phyloP scores from a whole-genome alignment of 257 asterid species.

The Capsicum chinense region DNA sequence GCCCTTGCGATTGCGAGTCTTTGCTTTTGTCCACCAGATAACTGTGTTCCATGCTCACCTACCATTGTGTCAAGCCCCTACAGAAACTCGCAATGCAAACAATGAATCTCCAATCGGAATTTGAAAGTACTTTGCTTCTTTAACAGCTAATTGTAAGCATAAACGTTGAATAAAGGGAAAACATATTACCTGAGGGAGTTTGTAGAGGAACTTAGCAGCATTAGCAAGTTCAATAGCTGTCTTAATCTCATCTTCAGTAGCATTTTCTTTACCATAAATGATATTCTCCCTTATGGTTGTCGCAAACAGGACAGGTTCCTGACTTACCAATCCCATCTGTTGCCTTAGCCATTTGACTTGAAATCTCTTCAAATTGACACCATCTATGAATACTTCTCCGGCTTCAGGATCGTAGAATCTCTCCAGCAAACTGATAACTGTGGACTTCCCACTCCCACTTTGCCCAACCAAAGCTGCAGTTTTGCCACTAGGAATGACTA shows the following conservation, averaged over 20 bases:
- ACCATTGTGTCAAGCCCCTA: slow-evolving; percentile 87
- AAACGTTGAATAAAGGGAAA: not conserved
- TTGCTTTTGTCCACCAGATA: slow-evolving; percentile 91
- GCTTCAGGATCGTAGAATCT: slow-evolving; percentile 75
- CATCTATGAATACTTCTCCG: slow-evolving; percentile 67
- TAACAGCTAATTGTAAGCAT: not conserved
- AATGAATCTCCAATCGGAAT: not conserved
- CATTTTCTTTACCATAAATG: slow-evolving; percentile 64
- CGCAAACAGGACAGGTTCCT: slow-evolving; percentile 71
- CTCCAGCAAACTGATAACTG: slow-evolving; percentile 71
- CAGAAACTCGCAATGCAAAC: not conserved
- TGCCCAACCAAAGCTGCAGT: slow-evolving; percentile 77
- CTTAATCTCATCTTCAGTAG: slow-evolving; percentile 67
- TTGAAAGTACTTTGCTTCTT: not conserved
- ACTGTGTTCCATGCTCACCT: slow-evolving; percentile 83
- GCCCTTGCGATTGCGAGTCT: slow-evolving; percentile 85
- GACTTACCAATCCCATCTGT: slow-evolving; percentile 76
- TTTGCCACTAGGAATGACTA: slow-evolving; percentile 54
- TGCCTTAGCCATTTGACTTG: slow-evolving; percentile 63
- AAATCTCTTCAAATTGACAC: slow-evolving; percentile 52
- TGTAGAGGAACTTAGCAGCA: slow-evolving; percentile 77
- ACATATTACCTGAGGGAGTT: slow-evolving; percentile 53
- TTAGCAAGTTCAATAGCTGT: slow-evolving; percentile 73
- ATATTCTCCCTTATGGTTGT: slow-evolving; percentile 66
- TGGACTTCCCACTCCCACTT: slow-evolving; percentile 82